Evolutionary conservation across 306 rosid species (phyloP).

Genomic region (Lablab purpureus): DNA sequence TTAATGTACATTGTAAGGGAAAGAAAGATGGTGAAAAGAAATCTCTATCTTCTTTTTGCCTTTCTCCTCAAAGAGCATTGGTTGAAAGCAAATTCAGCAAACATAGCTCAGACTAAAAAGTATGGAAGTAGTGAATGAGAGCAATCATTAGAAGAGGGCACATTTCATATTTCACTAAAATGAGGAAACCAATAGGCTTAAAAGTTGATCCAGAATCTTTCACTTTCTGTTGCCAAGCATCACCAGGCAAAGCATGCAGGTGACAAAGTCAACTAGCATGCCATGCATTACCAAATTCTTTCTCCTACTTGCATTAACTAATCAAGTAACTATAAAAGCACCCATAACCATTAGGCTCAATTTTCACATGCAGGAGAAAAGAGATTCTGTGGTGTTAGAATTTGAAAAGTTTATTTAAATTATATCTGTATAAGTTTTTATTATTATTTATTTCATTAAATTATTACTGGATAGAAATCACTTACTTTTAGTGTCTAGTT

Average conservation of each 20-base stretch:
- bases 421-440: no score
- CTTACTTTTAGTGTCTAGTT: no score
- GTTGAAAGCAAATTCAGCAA: slow-evolving; percentile 17
- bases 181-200: not conserved
- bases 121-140: slow-evolving; percentile 23
- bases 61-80: not conserved
- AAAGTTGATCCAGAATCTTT: not conserved
- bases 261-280: slow-evolving; percentile 34
- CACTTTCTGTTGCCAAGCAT: not conserved
- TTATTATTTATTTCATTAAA: no score
- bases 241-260: not conserved
- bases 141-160: slow-evolving; percentile 31
- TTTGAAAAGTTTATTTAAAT: no score
- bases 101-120: slow-evolving; percentile 29
- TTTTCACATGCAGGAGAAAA: not conserved
- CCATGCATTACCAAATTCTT: not conserved
- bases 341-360: not conserved
- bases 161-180: slow-evolving; percentile 6
- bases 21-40: not conserved
- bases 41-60: not conserved
- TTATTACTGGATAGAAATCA: no score
- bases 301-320: not conserved
- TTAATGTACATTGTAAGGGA: not conserved
- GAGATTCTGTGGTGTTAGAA: not conserved
- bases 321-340: slow-evolving; percentile 19